These are phyloP conservation scores for Fistulinella prunicolor DNA, from an alignment of 768 basidiomycete species.

Conservation along the genomic window DNA sequence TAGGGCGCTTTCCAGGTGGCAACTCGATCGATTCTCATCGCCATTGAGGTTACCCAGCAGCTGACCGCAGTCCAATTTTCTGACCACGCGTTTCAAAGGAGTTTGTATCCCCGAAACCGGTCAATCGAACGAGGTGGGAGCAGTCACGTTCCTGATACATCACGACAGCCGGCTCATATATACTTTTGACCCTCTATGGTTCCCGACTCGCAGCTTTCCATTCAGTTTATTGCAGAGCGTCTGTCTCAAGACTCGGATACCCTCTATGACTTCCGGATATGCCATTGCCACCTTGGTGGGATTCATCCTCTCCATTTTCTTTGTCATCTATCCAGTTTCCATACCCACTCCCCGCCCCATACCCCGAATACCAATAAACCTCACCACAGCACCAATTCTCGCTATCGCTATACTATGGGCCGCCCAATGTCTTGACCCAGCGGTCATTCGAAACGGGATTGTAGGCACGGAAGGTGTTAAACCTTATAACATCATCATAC, in stretches of 20 bases:
- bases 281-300: conserved; percentile 50
- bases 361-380: conserved; percentile 41
- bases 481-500: conserved; percentile 89
- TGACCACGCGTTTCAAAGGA: background rate
- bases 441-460: conserved; percentile 69
- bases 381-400: conserved; percentile 53
- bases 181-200: background rate
- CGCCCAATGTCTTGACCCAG: conserved; percentile 44
- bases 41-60: too few relatives aligned
- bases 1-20: too few relatives aligned
- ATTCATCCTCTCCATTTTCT: conserved; percentile 51
- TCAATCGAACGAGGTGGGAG: background rate
- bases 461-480: conserved; percentile 76
- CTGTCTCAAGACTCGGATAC: background rate
- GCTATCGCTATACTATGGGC: conserved; percentile 55
- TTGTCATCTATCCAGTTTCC: conserved; percentile 47
- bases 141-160: background rate
- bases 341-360: conserved; percentile 38
- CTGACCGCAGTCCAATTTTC: too few relatives aligned
- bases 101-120: too few relatives aligned
- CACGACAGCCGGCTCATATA: background rate
- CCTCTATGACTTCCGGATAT: conserved; percentile 42
- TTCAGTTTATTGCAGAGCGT: background rate
- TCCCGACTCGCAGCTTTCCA: background rate
- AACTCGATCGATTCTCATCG: too few relatives aligned